phyloP scores from a whole-genome alignment of 2,329 filamentous ascomycete genomes.

The Trichoderma koningiopsis region DNA sequence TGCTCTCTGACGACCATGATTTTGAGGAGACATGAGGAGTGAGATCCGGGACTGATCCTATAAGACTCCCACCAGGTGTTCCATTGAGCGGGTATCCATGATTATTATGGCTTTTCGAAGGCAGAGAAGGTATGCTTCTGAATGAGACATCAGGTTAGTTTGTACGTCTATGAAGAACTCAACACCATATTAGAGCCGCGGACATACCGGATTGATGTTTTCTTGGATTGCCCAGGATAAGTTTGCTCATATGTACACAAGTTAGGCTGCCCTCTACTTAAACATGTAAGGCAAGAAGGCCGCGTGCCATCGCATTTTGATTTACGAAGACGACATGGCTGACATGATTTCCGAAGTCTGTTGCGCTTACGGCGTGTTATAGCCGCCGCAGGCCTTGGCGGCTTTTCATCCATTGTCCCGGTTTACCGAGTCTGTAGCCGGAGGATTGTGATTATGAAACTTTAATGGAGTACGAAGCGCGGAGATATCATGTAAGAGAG shows the following conservation, averaged over 20 bases:
- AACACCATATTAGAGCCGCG: too few species aligned
- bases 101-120: neutral
- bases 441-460: neutral
- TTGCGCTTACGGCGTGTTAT: constrained; percentile 12
- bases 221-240: neutral
- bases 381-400: neutral
- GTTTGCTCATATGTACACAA: constrained; percentile 1
- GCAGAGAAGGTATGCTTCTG: neutral
- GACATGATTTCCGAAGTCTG: constrained; percentile 1
- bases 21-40: neutral
- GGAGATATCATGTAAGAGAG: neutral
- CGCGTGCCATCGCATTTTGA: constrained; percentile 18
- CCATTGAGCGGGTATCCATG: neutral
- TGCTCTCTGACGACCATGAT: neutral
- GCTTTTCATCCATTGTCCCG: constrained; percentile 16
- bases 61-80: neutral
- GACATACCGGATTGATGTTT: neutral
- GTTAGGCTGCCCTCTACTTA: neutral
- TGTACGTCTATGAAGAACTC: neutral
- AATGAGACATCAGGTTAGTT: neutral
- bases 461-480: neutral
- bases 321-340: constrained; percentile 6
- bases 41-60: neutral
- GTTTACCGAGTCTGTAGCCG: neutral
- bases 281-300: constrained; percentile 10